Evolutionary conservation across 176 grass and related monocot species (phyloP).

Genomic region (Dactylis glomerata): DNA sequence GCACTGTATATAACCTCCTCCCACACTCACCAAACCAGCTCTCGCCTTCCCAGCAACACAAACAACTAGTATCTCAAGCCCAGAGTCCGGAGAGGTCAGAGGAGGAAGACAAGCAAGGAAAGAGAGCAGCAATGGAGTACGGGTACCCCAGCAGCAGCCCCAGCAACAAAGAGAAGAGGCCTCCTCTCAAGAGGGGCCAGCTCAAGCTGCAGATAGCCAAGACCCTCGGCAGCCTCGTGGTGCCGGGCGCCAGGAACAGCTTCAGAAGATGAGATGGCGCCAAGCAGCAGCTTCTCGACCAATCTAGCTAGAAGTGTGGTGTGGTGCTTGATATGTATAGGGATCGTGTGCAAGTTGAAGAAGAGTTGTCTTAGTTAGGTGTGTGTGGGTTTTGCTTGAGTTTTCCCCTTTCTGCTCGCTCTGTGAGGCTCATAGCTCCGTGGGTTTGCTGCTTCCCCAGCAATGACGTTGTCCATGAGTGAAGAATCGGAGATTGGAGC

Average conservation of each 20-base stretch:
- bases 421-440: background rate
- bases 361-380: background rate
- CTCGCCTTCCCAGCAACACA: background rate
- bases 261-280: background rate
- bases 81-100: no score
- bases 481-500: background rate
- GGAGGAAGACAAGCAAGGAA: no score
- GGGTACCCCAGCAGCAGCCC: conserved; percentile 2
- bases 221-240: background rate
- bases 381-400: background rate
- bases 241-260: conserved; percentile 7
- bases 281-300: background rate
- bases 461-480: background rate
- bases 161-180: conserved; percentile 2
- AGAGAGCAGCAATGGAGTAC: conserved; percentile 25
- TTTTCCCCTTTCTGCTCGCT: background rate
- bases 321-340: background rate
- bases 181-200: background rate
- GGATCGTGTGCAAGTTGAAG: background rate
- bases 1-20: background rate
- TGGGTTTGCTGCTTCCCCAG: background rate
- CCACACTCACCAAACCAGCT: background rate
- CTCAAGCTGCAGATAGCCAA: background rate
- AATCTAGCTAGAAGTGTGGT: background rate
- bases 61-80: background rate